Conservation (phyloP, 2,329 filamentous ascomycete genomes). For the Akanthomyces uredinophilus region DNA sequence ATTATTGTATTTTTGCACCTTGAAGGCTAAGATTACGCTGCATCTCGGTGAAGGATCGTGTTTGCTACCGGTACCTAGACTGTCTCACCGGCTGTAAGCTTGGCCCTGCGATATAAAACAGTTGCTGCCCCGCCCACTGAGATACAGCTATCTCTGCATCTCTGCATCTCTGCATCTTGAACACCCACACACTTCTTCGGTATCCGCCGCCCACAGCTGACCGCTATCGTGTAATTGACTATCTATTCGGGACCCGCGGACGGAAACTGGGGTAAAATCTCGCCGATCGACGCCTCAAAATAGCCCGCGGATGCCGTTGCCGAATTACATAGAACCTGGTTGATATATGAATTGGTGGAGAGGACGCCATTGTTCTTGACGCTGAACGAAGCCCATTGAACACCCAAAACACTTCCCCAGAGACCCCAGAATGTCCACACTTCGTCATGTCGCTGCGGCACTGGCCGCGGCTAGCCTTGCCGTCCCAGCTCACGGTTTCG, state of each 20-base stretch:
- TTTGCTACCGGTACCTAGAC: background rate
- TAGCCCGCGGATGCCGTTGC: constrained; percentile 4
- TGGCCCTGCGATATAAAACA: background rate
- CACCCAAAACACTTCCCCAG: background rate
- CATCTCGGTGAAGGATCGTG: background rate
- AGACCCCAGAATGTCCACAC: background rate
- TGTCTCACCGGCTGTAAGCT: background rate
- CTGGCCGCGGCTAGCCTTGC: background rate
- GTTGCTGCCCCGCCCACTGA: background rate
- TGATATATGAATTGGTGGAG: constrained; percentile 5
- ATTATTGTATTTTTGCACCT: background rate
- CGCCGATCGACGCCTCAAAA: background rate
- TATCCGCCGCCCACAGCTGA: background rate
- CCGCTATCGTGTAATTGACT: background rate
- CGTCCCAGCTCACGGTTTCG: constrained; percentile 11
- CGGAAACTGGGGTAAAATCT: background rate
- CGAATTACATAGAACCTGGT: background rate
- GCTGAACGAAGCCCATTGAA: background rate
- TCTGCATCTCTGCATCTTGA: background rate
- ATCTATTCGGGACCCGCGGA: constrained; percentile 6
- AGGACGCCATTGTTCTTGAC: background rate
- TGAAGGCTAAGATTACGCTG: background rate
- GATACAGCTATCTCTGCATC: background rate
- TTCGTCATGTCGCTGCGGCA: background rate
- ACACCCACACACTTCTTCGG: background rate